Evolutionary conservation across 768 basidiomycete genomes (phyloP), one percentile per base, ranked within the genome.

Genomic region (Termitomyces bulborhizus): DNA sequence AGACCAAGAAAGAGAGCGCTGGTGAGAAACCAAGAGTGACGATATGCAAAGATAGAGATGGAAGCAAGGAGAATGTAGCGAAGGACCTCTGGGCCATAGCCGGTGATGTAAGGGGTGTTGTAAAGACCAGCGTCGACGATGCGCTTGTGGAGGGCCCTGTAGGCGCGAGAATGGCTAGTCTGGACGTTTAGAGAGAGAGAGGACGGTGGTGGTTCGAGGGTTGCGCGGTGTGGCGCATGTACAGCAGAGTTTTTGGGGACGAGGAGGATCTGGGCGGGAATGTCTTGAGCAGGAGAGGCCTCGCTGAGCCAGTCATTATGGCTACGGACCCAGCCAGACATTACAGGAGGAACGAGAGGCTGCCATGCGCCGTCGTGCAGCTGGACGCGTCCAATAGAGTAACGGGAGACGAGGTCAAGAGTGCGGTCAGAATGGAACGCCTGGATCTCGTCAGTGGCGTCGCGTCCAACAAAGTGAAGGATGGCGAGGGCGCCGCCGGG

Each of bases 391-490:
- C 88, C 95, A 24, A 94, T 74, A 51, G 81, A 78, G 65, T 85
- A 96, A 12, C 75, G 76, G 18, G 75, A 68, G 59, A 94, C 77
- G 54, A 80, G 73, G 9, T 72, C 69, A 51, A 84, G 73, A 47
- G 78, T 83, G 45, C 78, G 69, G 37, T 82, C 77, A 6, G 76
- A 75, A 67, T 99, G 97, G 72, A 90, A 98, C 21, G 93, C 96
- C 58, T 91, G 82, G 34, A 98, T 90, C 69, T 99, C 97, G 73
- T 96, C 90, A 0, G 91, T 82, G 0, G 96, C 95, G 66, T 99
- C 95, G 53, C 96, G 81, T 3, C 96, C 97, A 41, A 98, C 85
- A 63, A 94, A 98, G 71, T 99, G 97, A 26, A 96, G 83, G 55
- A 99, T 82, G 13, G 93, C 80, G 47, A 98, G 85, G 4, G 81